phyloP scores from a whole-genome alignment of 352 stramenopile genomes.

The Blastocystis sp. region DNA sequence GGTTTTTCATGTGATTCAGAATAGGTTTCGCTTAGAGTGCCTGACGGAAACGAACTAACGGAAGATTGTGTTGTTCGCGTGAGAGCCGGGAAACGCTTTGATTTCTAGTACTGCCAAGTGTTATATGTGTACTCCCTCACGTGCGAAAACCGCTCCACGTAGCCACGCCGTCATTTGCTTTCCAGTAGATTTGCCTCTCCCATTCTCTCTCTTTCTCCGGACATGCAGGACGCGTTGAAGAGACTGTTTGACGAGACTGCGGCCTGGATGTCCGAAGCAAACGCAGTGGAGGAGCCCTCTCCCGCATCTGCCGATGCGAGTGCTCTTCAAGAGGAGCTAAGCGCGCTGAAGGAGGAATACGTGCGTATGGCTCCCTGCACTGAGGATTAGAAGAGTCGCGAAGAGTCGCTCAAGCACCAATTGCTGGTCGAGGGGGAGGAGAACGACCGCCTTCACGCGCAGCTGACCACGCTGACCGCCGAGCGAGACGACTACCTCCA shows the following conservation, averaged over 20 bases:
- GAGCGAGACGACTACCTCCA: not conserved
- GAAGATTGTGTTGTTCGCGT: no score
- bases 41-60: not conserved
- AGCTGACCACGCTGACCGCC: not conserved
- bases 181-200: not conserved
- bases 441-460: not conserved
- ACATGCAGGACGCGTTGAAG: not conserved
- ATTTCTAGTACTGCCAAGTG: not conserved
- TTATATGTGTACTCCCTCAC: constrained; percentile 18
- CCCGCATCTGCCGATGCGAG: not conserved
- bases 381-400: not conserved
- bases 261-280: not conserved
- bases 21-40: not conserved
- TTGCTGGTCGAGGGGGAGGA: constrained; percentile 20
- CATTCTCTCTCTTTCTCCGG: not conserved
- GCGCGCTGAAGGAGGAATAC: not conserved
- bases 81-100: not conserved
- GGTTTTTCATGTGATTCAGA: not conserved
- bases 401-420: not conserved
- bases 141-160: constrained; percentile 28
- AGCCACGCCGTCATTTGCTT: no score
- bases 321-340: not conserved
- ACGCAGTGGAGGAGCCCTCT: not conserved
- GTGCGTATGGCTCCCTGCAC: not conserved
- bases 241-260: not conserved